These are phyloP conservation scores for Salix caprea DNA, from an alignment of 345 rosid genomes.

Conservation along the genomic window DNA sequence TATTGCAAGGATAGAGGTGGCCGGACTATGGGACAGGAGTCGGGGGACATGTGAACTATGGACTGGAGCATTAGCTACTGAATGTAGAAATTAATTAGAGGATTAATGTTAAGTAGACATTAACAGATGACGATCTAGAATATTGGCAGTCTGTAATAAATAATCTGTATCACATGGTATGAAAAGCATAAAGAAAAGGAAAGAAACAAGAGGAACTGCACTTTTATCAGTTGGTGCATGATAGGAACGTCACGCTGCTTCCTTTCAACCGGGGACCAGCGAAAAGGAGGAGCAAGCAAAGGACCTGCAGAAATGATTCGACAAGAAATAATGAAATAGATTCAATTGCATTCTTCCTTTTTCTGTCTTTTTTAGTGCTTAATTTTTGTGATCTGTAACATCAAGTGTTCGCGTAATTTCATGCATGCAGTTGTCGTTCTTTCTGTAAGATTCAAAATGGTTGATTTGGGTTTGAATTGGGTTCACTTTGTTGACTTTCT, in stretches of 20 bases:
- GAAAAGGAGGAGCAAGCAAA: neutral
- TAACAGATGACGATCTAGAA: neutral
- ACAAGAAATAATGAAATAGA: neutral
- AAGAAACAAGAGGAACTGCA: neutral
- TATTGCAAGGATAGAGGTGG: neutral
- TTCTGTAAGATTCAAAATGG: neutral
- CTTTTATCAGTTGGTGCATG: constrained; percentile 12
- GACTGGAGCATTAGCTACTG: neutral
- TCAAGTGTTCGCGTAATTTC: neutral
- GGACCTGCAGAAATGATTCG: neutral
- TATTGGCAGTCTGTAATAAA: neutral
- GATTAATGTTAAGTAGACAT: neutral
- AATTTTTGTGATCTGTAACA: neutral
- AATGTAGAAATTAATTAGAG: neutral
- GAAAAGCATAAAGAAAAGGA: neutral
- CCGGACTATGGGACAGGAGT: neutral
- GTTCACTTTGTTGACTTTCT: too few species aligned
- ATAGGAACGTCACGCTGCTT: constrained; percentile 14
- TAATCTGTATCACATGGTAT: constrained; percentile 1
- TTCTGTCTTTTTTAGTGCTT: neutral
- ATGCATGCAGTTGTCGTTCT: too few species aligned
- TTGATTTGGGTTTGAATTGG: neutral
- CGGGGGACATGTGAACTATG: neutral
- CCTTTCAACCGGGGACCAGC: constrained; percentile 17
- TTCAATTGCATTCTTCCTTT: neutral